Percentiles rank a stretch among this genome's conserved stretches.
phyloP scores from a whole-genome alignment of 495 filamentous ascomycete genomes.

The Aspergillus baeticus region DNA sequence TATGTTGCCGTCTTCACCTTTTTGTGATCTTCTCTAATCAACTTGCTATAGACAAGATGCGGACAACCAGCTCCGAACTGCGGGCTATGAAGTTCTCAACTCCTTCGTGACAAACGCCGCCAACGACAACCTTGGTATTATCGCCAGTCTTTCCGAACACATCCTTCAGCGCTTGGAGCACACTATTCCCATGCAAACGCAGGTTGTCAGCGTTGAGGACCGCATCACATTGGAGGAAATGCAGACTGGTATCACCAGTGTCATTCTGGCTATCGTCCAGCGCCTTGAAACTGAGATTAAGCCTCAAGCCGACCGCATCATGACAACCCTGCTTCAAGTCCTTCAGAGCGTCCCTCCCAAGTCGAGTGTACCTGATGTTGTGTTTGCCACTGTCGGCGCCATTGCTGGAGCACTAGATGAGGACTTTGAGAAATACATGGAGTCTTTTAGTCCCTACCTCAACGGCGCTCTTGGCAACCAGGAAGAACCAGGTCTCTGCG shows the following conservation, averaged over 20 bases:
- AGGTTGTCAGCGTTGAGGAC: slow-evolving; percentile 96
- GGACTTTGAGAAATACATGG: slow-evolving; percentile 95
- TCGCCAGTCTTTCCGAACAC: slow-evolving; percentile 78
- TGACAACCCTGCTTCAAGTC: slow-evolving; percentile 80
- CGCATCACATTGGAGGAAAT: slow-evolving; percentile 93
- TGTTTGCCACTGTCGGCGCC: slow-evolving; percentile 86
- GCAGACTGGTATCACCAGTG: slow-evolving; percentile 90
- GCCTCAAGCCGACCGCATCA: slow-evolving; percentile 89
- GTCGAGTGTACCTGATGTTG: slow-evolving; percentile 89
- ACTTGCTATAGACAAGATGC: slow-evolving; percentile 55
- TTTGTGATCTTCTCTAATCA: not conserved
- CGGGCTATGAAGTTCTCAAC: slow-evolving; percentile 97
- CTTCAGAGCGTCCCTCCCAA: slow-evolving; percentile 75
- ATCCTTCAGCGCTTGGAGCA: slow-evolving; percentile 86
- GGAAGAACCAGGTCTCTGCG: slow-evolving; percentile 88
- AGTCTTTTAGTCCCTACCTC: slow-evolving; percentile 83
- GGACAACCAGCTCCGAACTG: slow-evolving; percentile 94
- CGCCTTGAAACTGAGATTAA: slow-evolving; percentile 88
- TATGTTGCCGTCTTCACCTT: slow-evolving; percentile 21
- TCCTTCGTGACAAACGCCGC: slow-evolving; percentile 88
- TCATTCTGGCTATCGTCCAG: slow-evolving; percentile 86
- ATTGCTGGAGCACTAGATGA: slow-evolving; percentile 86
- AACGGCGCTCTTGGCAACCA: slow-evolving; percentile 93
- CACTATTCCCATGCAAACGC: slow-evolving; percentile 84
- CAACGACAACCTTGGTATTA: slow-evolving; percentile 74